These are phyloP conservation scores for Fusarium fracticaudum DNA, from an alignment of 2,329 filamentous ascomycete genomes.

Conservation along the genomic window DNA sequence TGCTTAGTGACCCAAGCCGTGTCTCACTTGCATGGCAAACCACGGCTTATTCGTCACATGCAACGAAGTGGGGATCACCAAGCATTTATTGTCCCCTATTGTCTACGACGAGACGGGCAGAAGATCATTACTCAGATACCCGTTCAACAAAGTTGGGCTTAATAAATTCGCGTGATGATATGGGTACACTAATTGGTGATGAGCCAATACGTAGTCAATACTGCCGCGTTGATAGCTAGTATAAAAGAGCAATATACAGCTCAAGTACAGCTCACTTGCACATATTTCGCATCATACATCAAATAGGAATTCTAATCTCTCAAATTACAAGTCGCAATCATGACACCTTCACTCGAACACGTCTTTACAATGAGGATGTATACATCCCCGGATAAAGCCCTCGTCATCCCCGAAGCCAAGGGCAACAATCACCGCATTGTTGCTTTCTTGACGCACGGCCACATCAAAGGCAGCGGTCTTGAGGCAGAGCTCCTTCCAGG, in stretches of 20 bases:
- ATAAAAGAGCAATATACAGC: no score
- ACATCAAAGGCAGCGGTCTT: not conserved
- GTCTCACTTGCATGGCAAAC: not conserved
- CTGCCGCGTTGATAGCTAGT: no score
- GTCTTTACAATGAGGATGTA: constrained; percentile 3
- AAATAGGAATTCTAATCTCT: no score
- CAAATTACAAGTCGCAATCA: not conserved
- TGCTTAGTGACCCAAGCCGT: not conserved
- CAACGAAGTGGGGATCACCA: not conserved
- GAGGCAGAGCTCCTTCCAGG: constrained; percentile 1
- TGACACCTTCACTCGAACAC: not conserved
- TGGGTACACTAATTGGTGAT: no score
- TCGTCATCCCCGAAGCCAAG: not conserved
- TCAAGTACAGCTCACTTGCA: no score
- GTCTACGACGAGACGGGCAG: rapidly evolving
- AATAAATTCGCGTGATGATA: no score
- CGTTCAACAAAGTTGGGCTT: no score
- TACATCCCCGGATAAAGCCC: not conserved
- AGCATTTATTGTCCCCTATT: not conserved
- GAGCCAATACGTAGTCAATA: no score
- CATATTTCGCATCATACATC: not conserved
- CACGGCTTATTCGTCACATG: not conserved
- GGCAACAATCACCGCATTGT: not conserved
- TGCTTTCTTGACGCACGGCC: not conserved
- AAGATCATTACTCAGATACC: not conserved